Evolutionary conservation across 495 filamentous ascomycete genomes (phyloP).

Genomic region (Xylaria nigripes): DNA sequence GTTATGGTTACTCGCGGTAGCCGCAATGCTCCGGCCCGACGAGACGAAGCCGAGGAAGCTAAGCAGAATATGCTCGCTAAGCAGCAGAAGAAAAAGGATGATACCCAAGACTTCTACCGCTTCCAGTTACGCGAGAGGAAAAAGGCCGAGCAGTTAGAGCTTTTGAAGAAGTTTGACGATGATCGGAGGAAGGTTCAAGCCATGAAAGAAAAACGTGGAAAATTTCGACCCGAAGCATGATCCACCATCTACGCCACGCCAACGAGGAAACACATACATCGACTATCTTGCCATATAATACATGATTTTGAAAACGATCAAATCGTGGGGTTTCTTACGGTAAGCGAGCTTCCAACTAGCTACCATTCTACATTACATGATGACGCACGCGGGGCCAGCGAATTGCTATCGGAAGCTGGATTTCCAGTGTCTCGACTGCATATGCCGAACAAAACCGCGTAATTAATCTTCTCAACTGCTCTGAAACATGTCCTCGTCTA

Average conservation of each 20-base stretch:
- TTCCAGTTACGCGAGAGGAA: constrained; percentile 86
- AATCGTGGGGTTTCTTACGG: not conserved
- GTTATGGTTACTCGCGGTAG: constrained; percentile 79
- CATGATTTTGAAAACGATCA: not conserved
- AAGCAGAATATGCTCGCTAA: constrained; percentile 67
- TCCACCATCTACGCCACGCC: not conserved
- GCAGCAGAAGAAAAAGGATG: constrained; percentile 53
- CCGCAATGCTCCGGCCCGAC: constrained; percentile 61
- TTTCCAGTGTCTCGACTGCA: constrained; percentile 17
- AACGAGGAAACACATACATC: not conserved
- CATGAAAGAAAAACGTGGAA: constrained; percentile 53
- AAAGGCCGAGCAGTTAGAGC: constrained; percentile 68
- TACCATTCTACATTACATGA: constrained; percentile 28
- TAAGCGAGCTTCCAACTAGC: not conserved
- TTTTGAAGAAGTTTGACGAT: constrained; percentile 58
- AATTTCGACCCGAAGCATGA: constrained; percentile 46
- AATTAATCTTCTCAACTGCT: constrained; percentile 44
- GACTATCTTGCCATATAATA: not conserved
- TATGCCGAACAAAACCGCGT: constrained; percentile 44
- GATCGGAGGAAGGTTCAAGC: constrained; percentile 54
- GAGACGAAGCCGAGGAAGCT: constrained; percentile 65
- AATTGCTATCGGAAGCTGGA: constrained; percentile 26
- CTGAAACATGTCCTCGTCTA: constrained; percentile 22
- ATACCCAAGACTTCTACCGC: constrained; percentile 76
- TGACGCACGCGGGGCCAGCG: constrained; percentile 50